Conservation (phyloP, 495 filamentous ascomycete genomes). For the Mytilinidion resinicola region DNA sequence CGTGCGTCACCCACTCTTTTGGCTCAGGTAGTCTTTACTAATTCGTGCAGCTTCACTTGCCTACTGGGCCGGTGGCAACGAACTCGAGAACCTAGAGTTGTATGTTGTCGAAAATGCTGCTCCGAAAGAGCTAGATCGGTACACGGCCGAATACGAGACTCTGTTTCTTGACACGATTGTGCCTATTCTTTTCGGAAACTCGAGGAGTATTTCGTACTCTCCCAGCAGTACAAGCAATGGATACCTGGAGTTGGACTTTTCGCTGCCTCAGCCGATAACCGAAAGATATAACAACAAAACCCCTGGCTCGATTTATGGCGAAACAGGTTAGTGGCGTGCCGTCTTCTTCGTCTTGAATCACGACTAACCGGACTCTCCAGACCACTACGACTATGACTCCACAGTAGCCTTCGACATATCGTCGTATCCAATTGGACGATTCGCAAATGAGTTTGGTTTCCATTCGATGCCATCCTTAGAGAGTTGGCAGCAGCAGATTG, state of each 20-base stretch:
- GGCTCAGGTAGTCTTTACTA: background rate
- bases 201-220: conserved; percentile 60
- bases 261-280: conserved; percentile 50
- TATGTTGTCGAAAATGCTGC: conserved; percentile 39
- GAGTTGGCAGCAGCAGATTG: conserved; percentile 53
- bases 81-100: conserved; percentile 55
- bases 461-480: conserved; percentile 61
- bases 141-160: conserved; percentile 52
- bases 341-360: background rate
- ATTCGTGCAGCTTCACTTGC: conserved; percentile 46
- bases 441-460: conserved; percentile 62
- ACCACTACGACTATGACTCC: conserved; percentile 63
- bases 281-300: conserved; percentile 57
- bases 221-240: conserved; percentile 63
- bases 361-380: conserved; percentile 16
- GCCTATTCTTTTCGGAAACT: conserved; percentile 57
- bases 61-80: conserved; percentile 62
- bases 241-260: conserved; percentile 53
- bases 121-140: conserved; percentile 44
- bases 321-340: conserved; percentile 39
- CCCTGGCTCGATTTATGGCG: conserved; percentile 53
- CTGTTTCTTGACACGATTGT: conserved; percentile 57
- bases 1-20: conserved; percentile 19
- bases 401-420: conserved; percentile 49
- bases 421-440: conserved; percentile 56